These are phyloP conservation scores for Rhodotorula mucilaginosa DNA, from an alignment of 1,284 basidiomycete species.

Conservation along the genomic window DNA sequence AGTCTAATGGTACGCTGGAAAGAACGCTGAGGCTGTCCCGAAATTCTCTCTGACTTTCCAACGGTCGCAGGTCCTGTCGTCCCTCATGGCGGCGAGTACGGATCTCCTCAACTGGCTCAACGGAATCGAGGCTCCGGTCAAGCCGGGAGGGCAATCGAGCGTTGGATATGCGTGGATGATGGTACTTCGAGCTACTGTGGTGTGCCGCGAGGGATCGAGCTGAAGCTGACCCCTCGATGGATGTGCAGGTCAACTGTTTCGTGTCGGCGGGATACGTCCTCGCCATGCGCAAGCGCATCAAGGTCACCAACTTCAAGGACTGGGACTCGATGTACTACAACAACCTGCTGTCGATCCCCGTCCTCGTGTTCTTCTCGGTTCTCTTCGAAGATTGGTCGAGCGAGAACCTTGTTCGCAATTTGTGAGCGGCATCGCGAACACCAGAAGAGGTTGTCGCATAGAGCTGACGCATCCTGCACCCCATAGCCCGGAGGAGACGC, in stretches of 20 bases:
- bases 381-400: slow-evolving; percentile 86
- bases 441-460: no score
- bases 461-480: no score
- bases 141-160: slow-evolving; percentile 44
- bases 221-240: not conserved
- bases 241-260: slow-evolving; percentile 71
- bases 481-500: slow-evolving; percentile 74
- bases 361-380: slow-evolving; percentile 78
- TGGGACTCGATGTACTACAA: slow-evolving; percentile 99
- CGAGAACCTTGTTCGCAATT: slow-evolving; percentile 76
- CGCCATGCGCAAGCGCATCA: slow-evolving; percentile 96
- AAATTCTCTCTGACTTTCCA: not conserved
- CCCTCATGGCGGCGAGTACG: slow-evolving; percentile 90
- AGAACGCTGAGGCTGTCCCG: not conserved
- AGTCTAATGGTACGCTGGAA: slow-evolving; percentile 65
- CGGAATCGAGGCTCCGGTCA: slow-evolving; percentile 40
- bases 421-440: slow-evolving; percentile 56
- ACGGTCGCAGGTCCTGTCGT: slow-evolving; percentile 72
- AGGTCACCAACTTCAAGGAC: slow-evolving; percentile 86
- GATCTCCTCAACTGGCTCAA: slow-evolving; percentile 63
- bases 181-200: slow-evolving; percentile 28
- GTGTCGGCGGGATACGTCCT: slow-evolving; percentile 90
- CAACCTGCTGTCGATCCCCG: slow-evolving; percentile 87
- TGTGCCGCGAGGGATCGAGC: not conserved
- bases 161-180: slow-evolving; percentile 44